Evolutionary conservation across 164 flowering plant genomes (phyloP), one percentile per base, ranked within the genome.

Genomic region (Vitis riparia): DNA sequence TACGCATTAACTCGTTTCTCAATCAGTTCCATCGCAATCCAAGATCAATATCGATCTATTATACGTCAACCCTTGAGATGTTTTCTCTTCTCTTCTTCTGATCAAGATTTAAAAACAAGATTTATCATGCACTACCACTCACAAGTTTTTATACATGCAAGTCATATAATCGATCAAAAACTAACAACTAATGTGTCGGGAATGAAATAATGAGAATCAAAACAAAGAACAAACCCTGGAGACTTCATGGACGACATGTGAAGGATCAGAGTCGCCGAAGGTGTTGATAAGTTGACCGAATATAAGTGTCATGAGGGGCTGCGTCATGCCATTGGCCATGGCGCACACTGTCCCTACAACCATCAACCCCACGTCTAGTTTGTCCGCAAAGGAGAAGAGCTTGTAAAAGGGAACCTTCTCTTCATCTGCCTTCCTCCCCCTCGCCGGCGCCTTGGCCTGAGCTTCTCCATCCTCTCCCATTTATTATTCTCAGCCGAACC

Each of bases 341-440:
- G 89, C 85, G 29, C 66, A 19, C 2, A 82, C n/a, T 1, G 84
- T 55, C 3, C 93, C 93, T 2, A 83, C 62, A 2, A 59, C 15
- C 86, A 89, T 89, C 66, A 89, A 51, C 1, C 13, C 59, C 5
- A 80, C 48, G 63, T 89, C 93, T 5, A 70, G n/a, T 27, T 73
- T 48, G 44, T 89, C 93, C 1, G 91, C 91, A 51, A 84, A 89
- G 11, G 76, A 7, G 66, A 89, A 89, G 9, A 89, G 82, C 73
- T 84, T 87, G 30, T 76, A 74, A 48, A 89, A 83, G 4, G 89
- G 14, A 16, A 89, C 85, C 69, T 76, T 83, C 69, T 87, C 73
- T 0, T 73, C 47, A 5, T 73, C 67, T 37, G 7, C 67, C 5
- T 68, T 53, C 55, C 51, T 16, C 17, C 27, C 27, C 27, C 49